Base-by-base conservation (phyloP, 805 yeast genomes). In the Cyberlindnera japonica region DNA sequence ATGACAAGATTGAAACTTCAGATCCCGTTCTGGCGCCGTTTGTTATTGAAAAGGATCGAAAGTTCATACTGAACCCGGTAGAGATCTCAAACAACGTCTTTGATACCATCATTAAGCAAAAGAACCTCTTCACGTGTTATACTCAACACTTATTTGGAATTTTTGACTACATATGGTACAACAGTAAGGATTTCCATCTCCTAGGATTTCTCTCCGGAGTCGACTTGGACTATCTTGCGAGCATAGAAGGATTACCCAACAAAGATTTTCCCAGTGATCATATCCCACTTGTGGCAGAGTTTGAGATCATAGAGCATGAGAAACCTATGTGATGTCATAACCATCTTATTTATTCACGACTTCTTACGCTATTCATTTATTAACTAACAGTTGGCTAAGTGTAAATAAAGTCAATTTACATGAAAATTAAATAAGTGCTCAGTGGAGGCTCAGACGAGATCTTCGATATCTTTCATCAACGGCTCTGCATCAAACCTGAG, bases 91-190 rank as follows among this genome's bases (percentile, higher is more conserved):
- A 51, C 7, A 58, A 57, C 15, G 41, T 57, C 6, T 64, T 63
- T 41, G 65, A 59, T 11, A 50, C 61, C 14, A 38, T 54, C 15
- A 44, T 47, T 9, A 22, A 41, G 14, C 40, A 49, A 14, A 40
- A 44, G 4, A 47, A 49, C 11, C 35, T 55, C 16, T 47, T 51
- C 45, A 72, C 78, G 1, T 73, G 77, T 26, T 75, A 67, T 48
- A 72, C 82, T 0, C 67, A 67, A 6, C 67, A 72, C 40, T 60
- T 74, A 40, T 70, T 71, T 33, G 75, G 74, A 9, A 68, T 76
- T 2, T 75, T 78, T 33, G 84, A 79, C 53, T 79, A 77, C 49
- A 72, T 78, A 6, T 77, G 81, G 79, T 74, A 63, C 49, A 71
- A 71, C 40, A 57, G 60, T 13, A 48, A 58, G 10, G 68, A 65